A percentile compares a stretch with the other conserved stretches of the same genome.
Evolutionary conservation across 345 rosid genomes (phyloP).

Genomic region (Noccaea bulbosa): DNA sequence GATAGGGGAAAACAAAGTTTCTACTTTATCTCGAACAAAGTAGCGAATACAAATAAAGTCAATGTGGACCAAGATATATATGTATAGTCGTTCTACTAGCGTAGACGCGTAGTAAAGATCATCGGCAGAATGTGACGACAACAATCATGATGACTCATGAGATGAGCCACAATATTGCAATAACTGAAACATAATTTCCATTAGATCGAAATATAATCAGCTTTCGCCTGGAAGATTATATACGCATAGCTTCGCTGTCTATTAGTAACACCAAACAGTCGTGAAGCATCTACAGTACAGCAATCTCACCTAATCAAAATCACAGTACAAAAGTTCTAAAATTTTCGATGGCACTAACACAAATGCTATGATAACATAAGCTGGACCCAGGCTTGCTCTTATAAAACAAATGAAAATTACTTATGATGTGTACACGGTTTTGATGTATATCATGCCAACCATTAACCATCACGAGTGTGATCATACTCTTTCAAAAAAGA

Average conservation of each 20-base stretch:
- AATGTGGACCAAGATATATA: constrained; percentile 2
- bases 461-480: constrained; percentile 1
- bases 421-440: not conserved
- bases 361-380: not conserved
- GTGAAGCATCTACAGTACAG: constrained; percentile 1
- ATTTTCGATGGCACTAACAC: constrained; percentile 6
- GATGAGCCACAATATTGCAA: not conserved
- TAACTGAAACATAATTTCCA: constrained; percentile 7
- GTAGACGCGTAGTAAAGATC: not conserved
- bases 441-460: not conserved
- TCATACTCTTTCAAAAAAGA: not conserved
- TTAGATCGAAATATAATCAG: not conserved
- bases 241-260: not conserved
- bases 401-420: constrained; percentile 3
- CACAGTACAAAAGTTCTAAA: not conserved
- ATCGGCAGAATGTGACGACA: constrained; percentile 21
- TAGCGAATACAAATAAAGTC: constrained; percentile 24
- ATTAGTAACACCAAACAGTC: constrained; percentile 8
- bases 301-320: not conserved
- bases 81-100: not conserved
- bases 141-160: constrained; percentile 22
- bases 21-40: constrained; percentile 36
- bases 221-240: not conserved
- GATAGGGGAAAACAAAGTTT: constrained; percentile 25
- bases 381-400: constrained; percentile 9